phyloP scores from a whole-genome alignment of 331 rosid species.

The Rhamnella rubrinervis region DNA sequence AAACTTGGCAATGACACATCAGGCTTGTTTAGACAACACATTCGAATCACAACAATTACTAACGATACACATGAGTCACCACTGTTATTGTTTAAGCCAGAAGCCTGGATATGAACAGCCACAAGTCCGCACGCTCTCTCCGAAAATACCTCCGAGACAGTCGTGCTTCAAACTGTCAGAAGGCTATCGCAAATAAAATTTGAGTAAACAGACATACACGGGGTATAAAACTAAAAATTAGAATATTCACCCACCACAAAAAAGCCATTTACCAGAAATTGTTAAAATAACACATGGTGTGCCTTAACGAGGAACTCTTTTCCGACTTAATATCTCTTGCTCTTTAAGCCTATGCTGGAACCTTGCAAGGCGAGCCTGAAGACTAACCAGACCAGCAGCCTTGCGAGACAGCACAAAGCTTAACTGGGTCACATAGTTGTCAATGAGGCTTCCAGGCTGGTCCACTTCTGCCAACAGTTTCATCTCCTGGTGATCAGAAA shows the following conservation, averaged over 20 bases:
- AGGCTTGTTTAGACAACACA: conserved; percentile 19
- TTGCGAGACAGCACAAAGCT: conserved; percentile 89
- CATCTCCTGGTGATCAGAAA: conserved; percentile 70
- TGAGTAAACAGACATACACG: neutral
- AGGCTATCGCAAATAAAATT: neutral
- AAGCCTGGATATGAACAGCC: conserved; percentile 26
- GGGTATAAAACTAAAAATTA: neutral
- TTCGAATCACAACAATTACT: conserved; percentile 11
- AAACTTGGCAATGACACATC: conserved; percentile 32
- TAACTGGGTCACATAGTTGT: conserved; percentile 84
- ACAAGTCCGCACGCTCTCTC: conserved; percentile 7
- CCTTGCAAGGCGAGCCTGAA: conserved; percentile 92
- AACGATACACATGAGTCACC: conserved; percentile 8
- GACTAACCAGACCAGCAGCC: conserved; percentile 88
- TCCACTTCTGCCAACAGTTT: conserved; percentile 94
- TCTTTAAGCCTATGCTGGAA: conserved; percentile 94
- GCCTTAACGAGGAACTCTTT: conserved; percentile 74
- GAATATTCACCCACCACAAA: neutral
- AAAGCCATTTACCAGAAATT: neutral
- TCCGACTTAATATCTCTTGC: conserved; percentile 86
- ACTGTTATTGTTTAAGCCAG: conserved; percentile 14
- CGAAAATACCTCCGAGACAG: neutral
- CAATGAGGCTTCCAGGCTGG: conserved; percentile 94
- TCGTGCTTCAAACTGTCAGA: conserved; percentile 12
- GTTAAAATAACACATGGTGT: neutral